Conservation (phyloP, 1,284 basidiomycete species). For the Ganoderma leucocontextum region DNA sequence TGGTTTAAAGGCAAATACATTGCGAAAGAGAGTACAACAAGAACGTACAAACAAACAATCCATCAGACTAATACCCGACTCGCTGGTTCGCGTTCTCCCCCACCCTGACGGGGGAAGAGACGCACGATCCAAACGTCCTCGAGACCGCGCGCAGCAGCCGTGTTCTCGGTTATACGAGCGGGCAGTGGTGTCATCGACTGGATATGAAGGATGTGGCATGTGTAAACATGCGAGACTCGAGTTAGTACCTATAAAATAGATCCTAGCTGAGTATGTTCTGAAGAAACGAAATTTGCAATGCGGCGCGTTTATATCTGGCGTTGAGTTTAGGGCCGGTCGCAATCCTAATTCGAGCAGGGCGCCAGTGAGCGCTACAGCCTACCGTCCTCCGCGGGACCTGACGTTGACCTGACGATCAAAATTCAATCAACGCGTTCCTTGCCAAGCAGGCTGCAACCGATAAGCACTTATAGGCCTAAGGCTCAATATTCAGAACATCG, state of each 20-base stretch:
- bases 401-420: too few species aligned
- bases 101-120: constrained; percentile 23
- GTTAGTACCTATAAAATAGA: constrained; percentile 91
- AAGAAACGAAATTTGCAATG: constrained; percentile 51
- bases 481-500: too few species aligned
- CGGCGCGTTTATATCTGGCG: constrained; percentile 50
- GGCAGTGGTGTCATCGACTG: constrained; percentile 79
- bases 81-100: constrained; percentile 27
- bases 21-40: not conserved
- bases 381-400: too few species aligned
- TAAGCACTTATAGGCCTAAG: too few species aligned
- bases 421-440: too few species aligned
- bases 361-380: too few species aligned
- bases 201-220: constrained; percentile 84
- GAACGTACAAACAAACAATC: constrained; percentile 12
- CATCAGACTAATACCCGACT: constrained; percentile 31
- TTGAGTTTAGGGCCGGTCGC: constrained; percentile 28
- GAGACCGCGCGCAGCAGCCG: constrained; percentile 24
- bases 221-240: constrained; percentile 89
- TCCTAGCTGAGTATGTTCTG: constrained; percentile 90
- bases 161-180: constrained; percentile 72
- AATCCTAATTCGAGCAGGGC: not conserved
- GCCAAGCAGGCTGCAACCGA: too few species aligned
- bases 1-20: not conserved
- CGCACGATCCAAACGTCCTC: constrained; percentile 29